These are phyloP conservation scores for Trichosporon faecale DNA, from an alignment of 1,284 basidiomycete genomes.

Conservation along the genomic window DNA sequence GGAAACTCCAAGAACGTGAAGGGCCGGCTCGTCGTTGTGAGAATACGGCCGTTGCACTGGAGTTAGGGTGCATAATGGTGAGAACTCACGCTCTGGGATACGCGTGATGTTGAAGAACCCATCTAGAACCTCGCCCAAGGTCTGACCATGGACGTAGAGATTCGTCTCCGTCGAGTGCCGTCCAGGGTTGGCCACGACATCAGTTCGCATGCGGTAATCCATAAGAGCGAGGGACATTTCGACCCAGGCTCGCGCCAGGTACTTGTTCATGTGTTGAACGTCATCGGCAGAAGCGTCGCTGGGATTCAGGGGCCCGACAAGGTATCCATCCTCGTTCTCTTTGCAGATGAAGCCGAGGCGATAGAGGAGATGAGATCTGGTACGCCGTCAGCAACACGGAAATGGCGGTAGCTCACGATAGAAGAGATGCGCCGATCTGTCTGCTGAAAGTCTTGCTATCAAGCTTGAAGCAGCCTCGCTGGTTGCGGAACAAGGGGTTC, in stretches of 20 bases:
- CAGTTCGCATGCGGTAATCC: conserved; percentile 23
- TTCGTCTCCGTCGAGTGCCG: conserved; percentile 11
- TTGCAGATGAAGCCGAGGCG: conserved; percentile 43
- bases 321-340: conserved; percentile 33
- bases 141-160: conserved; percentile 16
- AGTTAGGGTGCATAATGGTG: conserved; percentile 1
- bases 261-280: conserved; percentile 38
- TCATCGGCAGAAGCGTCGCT: conserved; percentile 29
- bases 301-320: conserved; percentile 38
- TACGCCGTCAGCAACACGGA: not conserved
- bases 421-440: conserved; percentile 35
- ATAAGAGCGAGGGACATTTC: conserved; percentile 35
- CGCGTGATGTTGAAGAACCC: conserved; percentile 15
- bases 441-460: conserved; percentile 34
- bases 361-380: conserved; percentile 37
- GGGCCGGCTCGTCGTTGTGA: conserved; percentile 9
- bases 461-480: conserved; percentile 43
- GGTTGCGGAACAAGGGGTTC: conserved; percentile 44
- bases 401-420: conserved; percentile 24
- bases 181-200: too few relatives aligned
- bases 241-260: conserved; percentile 46
- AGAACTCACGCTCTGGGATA: conserved; percentile 13
- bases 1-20: conserved; percentile 32
- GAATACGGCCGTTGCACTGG: conserved; percentile 14
- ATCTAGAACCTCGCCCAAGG: conserved; percentile 23